phyloP scores from a whole-genome alignment of 345 rosid species.

The Eucalyptus tenuipes region DNA sequence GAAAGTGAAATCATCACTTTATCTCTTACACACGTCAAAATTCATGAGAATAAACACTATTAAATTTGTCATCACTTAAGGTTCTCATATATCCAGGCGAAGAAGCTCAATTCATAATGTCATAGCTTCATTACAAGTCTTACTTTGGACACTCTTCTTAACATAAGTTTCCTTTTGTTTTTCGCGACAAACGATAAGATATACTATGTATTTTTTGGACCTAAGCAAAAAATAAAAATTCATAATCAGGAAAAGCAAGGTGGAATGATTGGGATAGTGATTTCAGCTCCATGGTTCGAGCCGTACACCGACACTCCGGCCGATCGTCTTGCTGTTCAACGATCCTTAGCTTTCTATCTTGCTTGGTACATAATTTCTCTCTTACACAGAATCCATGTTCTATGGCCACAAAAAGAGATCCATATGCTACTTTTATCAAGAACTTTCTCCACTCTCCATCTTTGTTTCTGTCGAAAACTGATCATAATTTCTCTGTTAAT shows the following conservation, averaged over 20 bases:
- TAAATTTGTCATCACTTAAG: not conserved
- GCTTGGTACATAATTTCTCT: not conserved
- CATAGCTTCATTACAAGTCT: not conserved
- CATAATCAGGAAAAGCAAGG: slow-evolving; percentile 9
- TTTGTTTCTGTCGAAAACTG: not conserved
- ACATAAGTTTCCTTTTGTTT: not conserved
- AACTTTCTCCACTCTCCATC: not conserved
- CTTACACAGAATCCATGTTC: not conserved
- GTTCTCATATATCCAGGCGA: not conserved
- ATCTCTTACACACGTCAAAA: not conserved
- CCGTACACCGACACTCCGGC: slow-evolving; percentile 7
- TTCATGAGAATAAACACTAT: not conserved
- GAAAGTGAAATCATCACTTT: not conserved
- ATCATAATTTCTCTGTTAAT: not conserved
- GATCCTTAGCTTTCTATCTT: slow-evolving; percentile 10
- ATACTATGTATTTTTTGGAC: not conserved
- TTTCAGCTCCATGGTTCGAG: slow-evolving; percentile 6
- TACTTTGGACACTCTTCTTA: not conserved
- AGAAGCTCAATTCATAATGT: not conserved
- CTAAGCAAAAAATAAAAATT: not conserved
- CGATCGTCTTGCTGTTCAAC: slow-evolving; percentile 7
- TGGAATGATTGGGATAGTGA: slow-evolving; percentile 11
- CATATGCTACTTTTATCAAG: not conserved
- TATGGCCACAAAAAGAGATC: not conserved
- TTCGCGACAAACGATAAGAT: not conserved